These are phyloP conservation scores for Mortierella sp. DNA, from an alignment of 371 early-diverging fungal genomes.

Conservation along the genomic window DNA sequence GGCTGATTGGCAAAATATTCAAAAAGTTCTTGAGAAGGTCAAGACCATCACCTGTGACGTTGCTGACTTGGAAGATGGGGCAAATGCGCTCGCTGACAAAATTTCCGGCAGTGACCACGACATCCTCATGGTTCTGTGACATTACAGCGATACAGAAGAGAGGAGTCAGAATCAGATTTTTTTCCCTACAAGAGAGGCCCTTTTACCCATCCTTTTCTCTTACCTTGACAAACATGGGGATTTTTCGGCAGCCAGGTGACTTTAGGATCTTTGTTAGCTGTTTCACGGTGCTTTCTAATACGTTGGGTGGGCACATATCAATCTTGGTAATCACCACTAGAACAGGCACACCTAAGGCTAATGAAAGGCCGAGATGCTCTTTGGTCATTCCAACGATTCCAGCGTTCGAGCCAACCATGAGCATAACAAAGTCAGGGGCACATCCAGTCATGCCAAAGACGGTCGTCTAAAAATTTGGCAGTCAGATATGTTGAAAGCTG, in stretches of 20 bases:
- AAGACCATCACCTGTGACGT: conserved; percentile 91
- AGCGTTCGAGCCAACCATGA: conserved; percentile 93
- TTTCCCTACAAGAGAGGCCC: no score
- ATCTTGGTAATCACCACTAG: conserved; percentile 92
- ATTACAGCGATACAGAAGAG: background rate
- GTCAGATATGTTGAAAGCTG: no score
- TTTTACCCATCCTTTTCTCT: no score
- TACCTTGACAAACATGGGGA: conserved; percentile 87
- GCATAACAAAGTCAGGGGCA: conserved; percentile 90
- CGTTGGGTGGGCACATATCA: conserved; percentile 90
- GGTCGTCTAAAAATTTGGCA: conserved; percentile 73
- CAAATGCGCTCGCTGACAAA: conserved; percentile 90
- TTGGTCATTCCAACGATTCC: conserved; percentile 95
- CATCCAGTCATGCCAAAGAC: conserved; percentile 93
- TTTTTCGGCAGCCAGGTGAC: conserved; percentile 90
- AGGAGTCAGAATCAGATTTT: background rate
- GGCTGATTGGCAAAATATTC: conserved; percentile 80
- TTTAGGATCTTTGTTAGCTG: conserved; percentile 86
- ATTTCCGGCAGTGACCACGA: conserved; percentile 82
- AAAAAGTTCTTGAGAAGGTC: conserved; percentile 85
- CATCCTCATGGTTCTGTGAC: conserved; percentile 64
- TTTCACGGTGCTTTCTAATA: conserved; percentile 84
- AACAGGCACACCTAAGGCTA: conserved; percentile 88
- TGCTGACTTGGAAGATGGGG: conserved; percentile 94
- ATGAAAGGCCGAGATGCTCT: conserved; percentile 90